Evolutionary conservation across 495 filamentous ascomycete genomes (phyloP), one percentile per base, ranked within the genome.

Genomic region (Neurospora sp.): DNA sequence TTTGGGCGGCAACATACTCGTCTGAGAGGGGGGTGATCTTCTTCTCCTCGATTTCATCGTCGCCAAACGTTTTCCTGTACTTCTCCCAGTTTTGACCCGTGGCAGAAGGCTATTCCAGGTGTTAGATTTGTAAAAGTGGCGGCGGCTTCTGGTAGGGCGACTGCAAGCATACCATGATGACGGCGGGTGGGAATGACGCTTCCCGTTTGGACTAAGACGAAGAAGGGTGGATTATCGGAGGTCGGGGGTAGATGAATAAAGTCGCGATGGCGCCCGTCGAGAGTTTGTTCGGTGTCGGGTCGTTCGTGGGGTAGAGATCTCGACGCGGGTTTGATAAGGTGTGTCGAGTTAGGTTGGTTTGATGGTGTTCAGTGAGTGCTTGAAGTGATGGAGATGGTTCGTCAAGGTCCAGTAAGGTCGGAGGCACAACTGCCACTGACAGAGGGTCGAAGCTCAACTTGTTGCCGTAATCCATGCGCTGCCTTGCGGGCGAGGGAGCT

Each of bases 21-120:
- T 97, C 96, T 75, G 94, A 89, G 42, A 99, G 86, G 73, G 96
- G 96, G 46, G 93, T 94, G 79, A 98, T 99, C 88, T 98, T 99
- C 92, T 99, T 99, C 88, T 99, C 96, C 79, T 94, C 92, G 81
- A 94, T 88, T 80, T 98, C 96, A 76, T 99, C 96, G 80, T 99
- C 96, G 73, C 91, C 95, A 79, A 92, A 99, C 79, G 91, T 92
- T 88, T 99, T 98, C 84, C 89, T 85, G 87, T 97, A 98, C 88
- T 98, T 98, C 89, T 99, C 94, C 96, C 96, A 99, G 88, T 87
- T 93, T 81, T 86, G 82, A 78, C 96, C 96, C 73, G 91, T 97
- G 84, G 96, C 96, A 82, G 92, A 96, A 87, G 93, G 94, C 94
- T 86, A 68, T 41, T 61, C 38, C 7, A 22, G 12, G 73, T 81